Base-by-base conservation (phyloP, 192 early-diverging fungal genomes). In the Umbelopsis sp. region DNA sequence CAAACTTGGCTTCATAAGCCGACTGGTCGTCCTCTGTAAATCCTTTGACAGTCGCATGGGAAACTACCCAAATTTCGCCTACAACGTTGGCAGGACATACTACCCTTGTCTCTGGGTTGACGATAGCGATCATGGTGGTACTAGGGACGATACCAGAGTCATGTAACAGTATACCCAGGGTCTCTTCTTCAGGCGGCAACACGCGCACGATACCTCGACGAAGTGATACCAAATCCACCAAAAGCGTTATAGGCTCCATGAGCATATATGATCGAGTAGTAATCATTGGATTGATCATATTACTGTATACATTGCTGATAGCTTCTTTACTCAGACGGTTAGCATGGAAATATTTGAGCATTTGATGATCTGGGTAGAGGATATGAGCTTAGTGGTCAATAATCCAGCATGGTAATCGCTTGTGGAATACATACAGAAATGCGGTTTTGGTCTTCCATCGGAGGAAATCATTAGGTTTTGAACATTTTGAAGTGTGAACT, bases 1-100 rank as follows among this genome's bases (percentile, higher is more conserved):
- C 77, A 44, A 82, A 85, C 26, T 78, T 69, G 29, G 74, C 71
- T 24, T 54, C 45, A 41, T 84, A 77, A 14, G 76, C 69, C 3
- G 74, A 73, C 32, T 77, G 78, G 31, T 81, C 81, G 12, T 79
- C 71, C 1, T 78, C 78, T 45, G 84, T 77, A 29, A 80, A 84
- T 1, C 81, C 81, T 51, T 83, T 81, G 4, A 81, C 81, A 72
- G 85, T 89, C 29, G 80, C 49, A 45, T 88, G 84, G 20, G 87
- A 90, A 26, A 83, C 88, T 16, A 96, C 93, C 93, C 93, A 96
- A 16, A 96, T 94, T 81, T 95, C 94, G 49, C 94, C 94, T 65
- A 95, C 81, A 51, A 87, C 83, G 44, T 92, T 88, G 4, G 85
- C 85, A 7, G 86, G 77, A 71, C 92, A 89, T 9, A 93, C 80